phyloP scores from a whole-genome alignment of 768 basidiomycete species.

The Crucibulum laeve region DNA sequence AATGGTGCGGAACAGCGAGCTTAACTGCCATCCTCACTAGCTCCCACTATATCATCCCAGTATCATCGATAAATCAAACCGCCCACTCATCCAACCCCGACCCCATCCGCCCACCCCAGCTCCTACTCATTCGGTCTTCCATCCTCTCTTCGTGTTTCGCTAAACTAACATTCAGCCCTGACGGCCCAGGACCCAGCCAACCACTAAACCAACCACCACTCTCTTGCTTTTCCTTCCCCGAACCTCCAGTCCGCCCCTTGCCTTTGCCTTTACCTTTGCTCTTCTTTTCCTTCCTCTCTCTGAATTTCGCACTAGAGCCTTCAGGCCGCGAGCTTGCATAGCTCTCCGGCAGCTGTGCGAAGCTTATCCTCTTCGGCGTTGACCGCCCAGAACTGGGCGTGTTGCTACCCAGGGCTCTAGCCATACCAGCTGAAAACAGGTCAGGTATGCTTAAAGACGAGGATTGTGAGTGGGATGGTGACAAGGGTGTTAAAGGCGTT shows the following conservation, averaged over 20 bases:
- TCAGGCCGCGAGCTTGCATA: slow-evolving; percentile 37
- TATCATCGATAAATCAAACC: too few species aligned
- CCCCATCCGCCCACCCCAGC: slow-evolving; percentile 39
- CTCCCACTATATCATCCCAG: too few species aligned
- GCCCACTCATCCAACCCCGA: slow-evolving; percentile 53
- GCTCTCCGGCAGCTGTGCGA: slow-evolving; percentile 70
- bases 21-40: too few species aligned
- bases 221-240: slow-evolving; percentile 9
- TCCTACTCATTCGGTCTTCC: slow-evolving; percentile 49
- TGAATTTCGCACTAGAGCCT: slow-evolving; percentile 22
- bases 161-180: slow-evolving; percentile 12
- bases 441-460: slow-evolving; percentile 21
- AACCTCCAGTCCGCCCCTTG: slow-evolving; percentile 11
- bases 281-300: slow-evolving; percentile 28
- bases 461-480: slow-evolving; percentile 6
- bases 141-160: slow-evolving; percentile 38
- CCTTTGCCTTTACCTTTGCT: slow-evolving; percentile 7
- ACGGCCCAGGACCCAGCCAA: slow-evolving; percentile 11
- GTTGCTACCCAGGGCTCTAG: slow-evolving; percentile 23
- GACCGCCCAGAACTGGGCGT: slow-evolving; percentile 43
- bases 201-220: slow-evolving; percentile 24
- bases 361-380: slow-evolving; percentile 75
- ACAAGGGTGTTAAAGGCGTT: not conserved
- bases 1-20: too few species aligned
- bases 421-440: slow-evolving; percentile 12